phyloP scores from a whole-genome alignment of 208 protist genomes.

The Leishmania major region DNA sequence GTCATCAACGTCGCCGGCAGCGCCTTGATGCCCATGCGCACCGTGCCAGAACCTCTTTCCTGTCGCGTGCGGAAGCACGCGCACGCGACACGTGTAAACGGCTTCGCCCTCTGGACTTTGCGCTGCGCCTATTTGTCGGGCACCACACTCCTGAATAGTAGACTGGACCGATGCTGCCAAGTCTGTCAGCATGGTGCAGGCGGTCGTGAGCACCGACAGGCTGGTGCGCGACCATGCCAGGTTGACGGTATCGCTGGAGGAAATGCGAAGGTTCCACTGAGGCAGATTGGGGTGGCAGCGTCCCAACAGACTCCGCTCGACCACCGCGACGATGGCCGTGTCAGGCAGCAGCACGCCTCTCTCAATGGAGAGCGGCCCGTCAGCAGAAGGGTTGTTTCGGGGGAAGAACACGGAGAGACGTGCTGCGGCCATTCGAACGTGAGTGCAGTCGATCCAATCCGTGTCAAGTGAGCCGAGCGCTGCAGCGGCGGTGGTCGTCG shows the following conservation, averaged over 20 bases:
- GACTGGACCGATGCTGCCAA: conserved; percentile 12
- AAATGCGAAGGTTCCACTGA: conserved; percentile 17
- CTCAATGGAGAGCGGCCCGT: background rate
- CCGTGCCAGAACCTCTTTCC: conserved; percentile 4
- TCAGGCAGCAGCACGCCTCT: background rate
- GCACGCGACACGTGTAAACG: conserved; percentile 17
- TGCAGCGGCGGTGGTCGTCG: background rate
- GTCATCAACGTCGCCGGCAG: background rate
- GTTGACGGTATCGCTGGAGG: conserved; percentile 8
- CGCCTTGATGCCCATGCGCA: background rate
- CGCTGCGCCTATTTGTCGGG: background rate
- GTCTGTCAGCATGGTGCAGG: conserved; percentile 18
- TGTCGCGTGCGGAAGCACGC: conserved; percentile 21
- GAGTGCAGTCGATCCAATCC: conserved; percentile 32
- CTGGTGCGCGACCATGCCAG: conserved; percentile 30
- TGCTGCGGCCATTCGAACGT: conserved; percentile 2
- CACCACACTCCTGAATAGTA: background rate
- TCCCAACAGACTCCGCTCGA: conserved; percentile 26
- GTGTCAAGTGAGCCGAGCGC: conserved; percentile 13
- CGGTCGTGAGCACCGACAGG: conserved; percentile 28
- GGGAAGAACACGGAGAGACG: conserved; percentile 24
- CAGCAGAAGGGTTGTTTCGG: background rate
- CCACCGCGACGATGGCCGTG: conserved; percentile 15
- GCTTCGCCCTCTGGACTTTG: background rate
- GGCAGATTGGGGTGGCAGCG: conserved; percentile 19